phyloP scores from a whole-genome alignment of 106 monocot genomes.

The Acanthochlamys bracteata region DNA sequence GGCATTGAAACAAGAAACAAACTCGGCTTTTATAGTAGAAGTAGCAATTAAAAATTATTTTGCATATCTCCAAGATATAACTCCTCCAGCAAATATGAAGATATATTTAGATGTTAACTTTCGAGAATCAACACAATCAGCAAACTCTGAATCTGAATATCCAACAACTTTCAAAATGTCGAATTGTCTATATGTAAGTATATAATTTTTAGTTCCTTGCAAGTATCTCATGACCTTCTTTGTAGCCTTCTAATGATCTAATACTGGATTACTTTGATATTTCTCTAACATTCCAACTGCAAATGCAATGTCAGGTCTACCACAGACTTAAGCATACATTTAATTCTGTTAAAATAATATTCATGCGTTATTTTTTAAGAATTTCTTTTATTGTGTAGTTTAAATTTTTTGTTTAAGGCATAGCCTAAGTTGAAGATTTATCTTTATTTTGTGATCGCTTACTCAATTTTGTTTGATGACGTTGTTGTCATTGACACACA shows the following conservation, averaged over 20 bases:
- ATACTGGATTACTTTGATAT: neutral
- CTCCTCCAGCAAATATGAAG: neutral
- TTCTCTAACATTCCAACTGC: neutral
- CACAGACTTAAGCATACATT: neutral
- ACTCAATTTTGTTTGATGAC: too few relatives aligned
- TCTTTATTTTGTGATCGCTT: too few relatives aligned
- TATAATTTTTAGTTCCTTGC: neutral
- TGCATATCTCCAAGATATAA: neutral
- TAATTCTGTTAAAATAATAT: too few relatives aligned
- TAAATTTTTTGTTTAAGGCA: too few relatives aligned
- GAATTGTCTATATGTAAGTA: neutral
- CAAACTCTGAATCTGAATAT: slow-evolving; percentile 9
- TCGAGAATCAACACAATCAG: slow-evolving; percentile 1
- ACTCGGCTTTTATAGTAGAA: neutral
- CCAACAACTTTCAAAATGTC: neutral
- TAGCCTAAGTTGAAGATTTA: too few relatives aligned
- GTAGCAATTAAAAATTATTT: neutral
- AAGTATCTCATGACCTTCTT: neutral
- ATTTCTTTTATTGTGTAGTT: too few relatives aligned
- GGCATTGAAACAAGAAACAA: neutral
- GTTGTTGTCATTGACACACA: too few relatives aligned
- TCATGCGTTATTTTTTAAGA: too few relatives aligned
- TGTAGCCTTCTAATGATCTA: too few relatives aligned
- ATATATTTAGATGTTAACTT: neutral
- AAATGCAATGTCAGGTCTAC: neutral